Base-by-base conservation (phyloP, 306 rosid genomes). In the Trichosanthes cucumerina region DNA sequence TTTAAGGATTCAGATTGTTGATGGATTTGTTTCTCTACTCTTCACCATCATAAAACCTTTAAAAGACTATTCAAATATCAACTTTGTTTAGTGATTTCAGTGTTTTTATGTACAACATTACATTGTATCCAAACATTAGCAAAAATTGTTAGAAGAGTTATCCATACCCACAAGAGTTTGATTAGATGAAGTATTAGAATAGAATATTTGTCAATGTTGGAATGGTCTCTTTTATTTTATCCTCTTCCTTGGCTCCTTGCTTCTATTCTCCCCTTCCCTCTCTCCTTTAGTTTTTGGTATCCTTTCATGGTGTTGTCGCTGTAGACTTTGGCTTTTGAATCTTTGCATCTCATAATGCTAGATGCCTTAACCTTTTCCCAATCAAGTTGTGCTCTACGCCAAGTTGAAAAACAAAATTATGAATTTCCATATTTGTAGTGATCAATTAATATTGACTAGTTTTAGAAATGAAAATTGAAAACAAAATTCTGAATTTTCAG, bases 241-340 rank as follows among this genome's bases (percentile, higher is more conserved):
- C 50, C 1, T n/a, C 15, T 65, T 65, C 26, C 47, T 38, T 9
- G 44, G 44, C 49, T 38, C 7, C 47, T 65, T 36, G 15, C 46
- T 62, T 62, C 66, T 64, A 64, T 64, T 64, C 72, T 44, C 28
- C 24, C 47, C 24, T 65, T 8, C 44, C 3, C 12, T 18, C 47
- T 65, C 9, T 65, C 21, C 33, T 24, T 71, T 4, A 68, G 11
- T 12, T 39, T 21, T 69, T 47, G 58, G 77, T 24, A 72, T 72
- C 77, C 56, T 26, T 44, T 49, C 44, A 49, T 72, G 13, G 77
- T 73, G 59, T 49, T 73, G 77, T 73, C 43, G 77, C 77, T 73
- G 0, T 73, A 73, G 76, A 13, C 13, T 23, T 46, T 9, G 57
- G 24, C 60, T 15, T 28, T 46, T 3, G 6, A 46, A 28, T 49